Evolutionary conservation across 2,329 filamentous ascomycete genomes (phyloP), one percentile per base, ranked within the genome.

Genomic region (Zalaria sp.): DNA sequence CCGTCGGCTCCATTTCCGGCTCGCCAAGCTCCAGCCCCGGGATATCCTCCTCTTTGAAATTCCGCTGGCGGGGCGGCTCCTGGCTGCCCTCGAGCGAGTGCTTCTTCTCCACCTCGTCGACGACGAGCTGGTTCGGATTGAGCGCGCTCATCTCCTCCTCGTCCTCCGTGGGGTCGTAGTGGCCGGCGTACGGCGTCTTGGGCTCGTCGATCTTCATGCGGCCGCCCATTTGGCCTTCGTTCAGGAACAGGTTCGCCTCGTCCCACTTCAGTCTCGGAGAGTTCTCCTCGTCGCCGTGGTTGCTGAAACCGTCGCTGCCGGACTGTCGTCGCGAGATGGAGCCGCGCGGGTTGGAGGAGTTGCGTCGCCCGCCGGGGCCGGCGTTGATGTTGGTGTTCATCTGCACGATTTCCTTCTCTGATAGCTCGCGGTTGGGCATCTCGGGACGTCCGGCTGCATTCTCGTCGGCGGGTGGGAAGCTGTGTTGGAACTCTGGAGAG

Each of bases 141-240:
- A 83, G 63, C 48, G 69, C 66, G 38, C 63, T 62, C 25, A 75
- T 58, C 55, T 91, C 85, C 51, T 89, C 84, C 29, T 81, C 82
- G 49, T 96, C 89, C 56, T 95, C 86, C 35, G 78, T 61, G 4
- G 88, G 87, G 57, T 96, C 84, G 63, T 95, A 95, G 56, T 87
- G 85, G 57, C 81, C 83, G 31, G 86, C 91, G 60, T 89, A 98
- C 4, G 91, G 91, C 5, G 91, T 98, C 72, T 98, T 98, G 47
- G 91, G 91, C 67, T 98, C 91, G 51, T 87, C 84, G 50, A 98
- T 98, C 72, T 96, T 98, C 91, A 98, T 98, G 45, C 88, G 95
- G 47, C 83, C 81, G 45, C 80, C 86, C 63, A 84, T 88, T 64
- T 96, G 86, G 63, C 96, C 89, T 66, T 98, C 91, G 5, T 91